A percentile compares a stretch with the other conserved stretches of the same genome.
phyloP scores from a whole-genome alignment of 140 eudicot genomes.

The Bidens hawaiensis region DNA sequence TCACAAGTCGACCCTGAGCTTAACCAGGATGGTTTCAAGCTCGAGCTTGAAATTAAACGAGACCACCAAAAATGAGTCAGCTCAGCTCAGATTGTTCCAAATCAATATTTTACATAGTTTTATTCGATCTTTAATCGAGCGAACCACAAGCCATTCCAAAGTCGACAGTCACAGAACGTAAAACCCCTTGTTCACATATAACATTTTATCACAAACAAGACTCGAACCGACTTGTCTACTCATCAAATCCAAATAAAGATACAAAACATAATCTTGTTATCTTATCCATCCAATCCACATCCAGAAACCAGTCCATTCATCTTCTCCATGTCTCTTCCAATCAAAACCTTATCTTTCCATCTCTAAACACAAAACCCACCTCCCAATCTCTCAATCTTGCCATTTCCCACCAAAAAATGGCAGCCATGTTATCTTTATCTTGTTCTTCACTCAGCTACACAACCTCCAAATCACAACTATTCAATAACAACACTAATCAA shows the following conservation, averaged over 20 bases:
- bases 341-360: slow-evolving; percentile 25
- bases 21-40: too few species aligned
- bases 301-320: slow-evolving; percentile 29
- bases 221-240: too few species aligned
- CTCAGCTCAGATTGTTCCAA: too few species aligned
- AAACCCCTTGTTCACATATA: too few species aligned
- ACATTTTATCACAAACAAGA: too few species aligned
- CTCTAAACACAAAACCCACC: slow-evolving; percentile 19
- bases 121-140: too few species aligned
- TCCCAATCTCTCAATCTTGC: not conserved
- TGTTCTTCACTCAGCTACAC: slow-evolving; percentile 37
- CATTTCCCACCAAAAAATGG: slow-evolving; percentile 35
- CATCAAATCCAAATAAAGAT: slow-evolving; percentile 4
- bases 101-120: too few species aligned
- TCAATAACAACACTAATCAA: slow-evolving; percentile 24
- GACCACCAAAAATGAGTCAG: too few species aligned
- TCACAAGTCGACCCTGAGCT: too few species aligned
- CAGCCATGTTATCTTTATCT: slow-evolving; percentile 44
- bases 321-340: slow-evolving; percentile 21
- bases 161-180: too few species aligned
- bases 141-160: too few species aligned
- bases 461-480: slow-evolving; percentile 25
- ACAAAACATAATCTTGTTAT: slow-evolving; percentile 14
- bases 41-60: too few species aligned
- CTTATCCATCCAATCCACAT: slow-evolving; percentile 74